Evolutionary conservation across 2,329 filamentous ascomycete species (phyloP).

Genomic region (Malbranchea cinnamomea): DNA sequence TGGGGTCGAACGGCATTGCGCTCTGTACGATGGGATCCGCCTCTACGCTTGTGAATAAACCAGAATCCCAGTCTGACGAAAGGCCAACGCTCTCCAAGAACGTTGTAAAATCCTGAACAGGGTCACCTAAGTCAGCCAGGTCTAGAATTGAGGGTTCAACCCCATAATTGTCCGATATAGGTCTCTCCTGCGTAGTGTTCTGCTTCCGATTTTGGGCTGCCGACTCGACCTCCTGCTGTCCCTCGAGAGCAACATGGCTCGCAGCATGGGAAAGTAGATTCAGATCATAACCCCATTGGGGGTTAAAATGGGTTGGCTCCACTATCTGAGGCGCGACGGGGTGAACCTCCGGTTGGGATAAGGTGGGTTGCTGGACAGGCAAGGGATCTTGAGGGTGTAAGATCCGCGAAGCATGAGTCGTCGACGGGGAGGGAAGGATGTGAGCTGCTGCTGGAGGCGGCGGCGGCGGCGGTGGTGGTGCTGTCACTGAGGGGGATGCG

Average conservation of each 20-base stretch:
- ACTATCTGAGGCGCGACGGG: conserved; percentile 25
- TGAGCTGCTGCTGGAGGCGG: conserved; percentile 14
- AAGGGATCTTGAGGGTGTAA: conserved; percentile 31
- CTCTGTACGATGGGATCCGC: conserved; percentile 21
- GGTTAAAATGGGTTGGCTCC: conserved; percentile 32
- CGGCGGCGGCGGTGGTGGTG: conserved; percentile 11
- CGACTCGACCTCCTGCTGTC: conserved; percentile 24
- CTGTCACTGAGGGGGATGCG: conserved; percentile 15
- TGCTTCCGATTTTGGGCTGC: conserved; percentile 26
- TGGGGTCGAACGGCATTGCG: conserved; percentile 23
- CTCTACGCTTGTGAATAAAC: conserved; percentile 30
- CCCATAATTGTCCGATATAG: conserved; percentile 28
- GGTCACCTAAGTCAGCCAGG: conserved; percentile 31
- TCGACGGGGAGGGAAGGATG: conserved; percentile 15
- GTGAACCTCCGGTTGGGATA: conserved; percentile 22
- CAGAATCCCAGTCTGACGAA: conserved; percentile 35
- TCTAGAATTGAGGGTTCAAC: conserved; percentile 32
- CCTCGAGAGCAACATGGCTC: conserved; percentile 34
- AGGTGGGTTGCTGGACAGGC: conserved; percentile 22
- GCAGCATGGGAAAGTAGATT: conserved; percentile 35
- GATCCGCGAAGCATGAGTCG: conserved; percentile 28
- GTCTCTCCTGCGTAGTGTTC: conserved; percentile 20
- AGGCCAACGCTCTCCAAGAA: conserved; percentile 35
- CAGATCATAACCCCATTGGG: conserved; percentile 36
- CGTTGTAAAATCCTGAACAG: conserved; percentile 34